Base-by-base conservation (phyloP, 805 yeast genomes). In the Schizosaccharomyces pombe region DNA sequence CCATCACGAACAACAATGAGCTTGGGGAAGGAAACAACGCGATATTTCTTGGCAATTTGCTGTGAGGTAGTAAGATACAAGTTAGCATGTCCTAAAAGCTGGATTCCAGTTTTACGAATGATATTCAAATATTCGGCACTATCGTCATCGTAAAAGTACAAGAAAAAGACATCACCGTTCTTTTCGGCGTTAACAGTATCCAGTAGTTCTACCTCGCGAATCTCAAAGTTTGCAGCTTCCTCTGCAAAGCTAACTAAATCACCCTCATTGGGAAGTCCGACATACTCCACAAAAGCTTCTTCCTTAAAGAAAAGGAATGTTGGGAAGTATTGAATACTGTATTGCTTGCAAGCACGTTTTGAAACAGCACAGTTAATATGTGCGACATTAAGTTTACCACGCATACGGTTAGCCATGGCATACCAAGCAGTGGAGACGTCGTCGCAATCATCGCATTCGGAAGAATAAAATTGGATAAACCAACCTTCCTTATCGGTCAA, bases 401-500 rank as follows among this genome's bases (percentile, higher is more conserved):
- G 58, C 55, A 62, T 57, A 43, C 57, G 52, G 12, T 54, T 53
- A 6, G 73, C 72, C 52, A 67, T 59, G 54, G 64, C 60, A 14
- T 56, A 58, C 70, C 71, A 70, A 14, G 64, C 66, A 4, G 68
- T 65, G 6, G 61, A 65, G 63, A 70, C 60, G 5, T 59, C 60
- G 16, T 55, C 57, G 58, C 72, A 70, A 59, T 68, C 70, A 19
- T 68, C 66, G 58, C 72, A 70, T 54, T 62, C 57, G 8, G 72
- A 71, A 4, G 68, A 64, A 57, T 64, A 67, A 58, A 70, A 70
- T 60, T 67, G 66, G 61, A 70, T 57, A 52, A 70, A 59, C 70
- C 72, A 70, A 24, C 68, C 64, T 57, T 67, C 68, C 30, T 56
- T 55, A 24, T 64, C 56, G 3, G 57, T 55, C 5, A 62, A 55